A percentile compares a stretch with the other conserved stretches of the same genome.
These are phyloP conservation scores for Ulota crispa DNA, from an alignment of 225 moss, liverwort and hornwort species.

Conservation along the genomic window DNA sequence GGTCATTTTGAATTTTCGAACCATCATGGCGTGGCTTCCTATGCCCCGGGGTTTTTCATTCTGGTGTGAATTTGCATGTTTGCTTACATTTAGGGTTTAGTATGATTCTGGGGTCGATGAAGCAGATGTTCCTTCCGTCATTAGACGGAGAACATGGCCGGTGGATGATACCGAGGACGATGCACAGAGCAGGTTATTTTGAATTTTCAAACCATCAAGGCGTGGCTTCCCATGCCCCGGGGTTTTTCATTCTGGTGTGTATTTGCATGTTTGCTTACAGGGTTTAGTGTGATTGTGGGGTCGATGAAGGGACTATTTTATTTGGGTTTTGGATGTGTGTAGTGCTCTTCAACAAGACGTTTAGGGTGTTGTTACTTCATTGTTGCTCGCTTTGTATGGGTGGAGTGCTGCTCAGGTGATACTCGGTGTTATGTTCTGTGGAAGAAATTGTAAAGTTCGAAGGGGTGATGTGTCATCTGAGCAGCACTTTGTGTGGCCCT, in stretches of 20 bases:
- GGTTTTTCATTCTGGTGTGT: not conserved
- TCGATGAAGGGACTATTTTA: not conserved
- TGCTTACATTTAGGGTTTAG: not conserved
- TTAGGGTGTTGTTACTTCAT: not conserved
- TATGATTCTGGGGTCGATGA: not conserved
- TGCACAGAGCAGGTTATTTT: constrained; percentile 35
- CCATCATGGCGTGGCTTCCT: not conserved
- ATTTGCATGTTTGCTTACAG: not conserved
- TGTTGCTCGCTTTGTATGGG: not conserved
- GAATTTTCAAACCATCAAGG: constrained; percentile 1
- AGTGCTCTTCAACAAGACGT: not conserved
- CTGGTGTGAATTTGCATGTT: constrained; percentile 13
- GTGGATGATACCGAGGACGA: constrained; percentile 24
- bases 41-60: not conserved
- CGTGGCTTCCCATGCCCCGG: not conserved
- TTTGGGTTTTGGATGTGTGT: constrained; percentile 5
- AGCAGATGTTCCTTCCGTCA: constrained; percentile 20
- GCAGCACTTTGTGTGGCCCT: not conserved
- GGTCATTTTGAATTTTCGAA: constrained; percentile 12
- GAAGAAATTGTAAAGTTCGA: not conserved
- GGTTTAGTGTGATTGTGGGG: not conserved
- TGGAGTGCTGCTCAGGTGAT: not conserved
- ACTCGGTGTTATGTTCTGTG: not conserved
- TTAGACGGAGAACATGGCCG: constrained; percentile 16
- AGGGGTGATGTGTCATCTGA: not conserved